Evolutionary conservation across 2,329 filamentous ascomycete genomes (phyloP), one percentile per base, ranked within the genome.

Genomic region (Nemania serpens): DNA sequence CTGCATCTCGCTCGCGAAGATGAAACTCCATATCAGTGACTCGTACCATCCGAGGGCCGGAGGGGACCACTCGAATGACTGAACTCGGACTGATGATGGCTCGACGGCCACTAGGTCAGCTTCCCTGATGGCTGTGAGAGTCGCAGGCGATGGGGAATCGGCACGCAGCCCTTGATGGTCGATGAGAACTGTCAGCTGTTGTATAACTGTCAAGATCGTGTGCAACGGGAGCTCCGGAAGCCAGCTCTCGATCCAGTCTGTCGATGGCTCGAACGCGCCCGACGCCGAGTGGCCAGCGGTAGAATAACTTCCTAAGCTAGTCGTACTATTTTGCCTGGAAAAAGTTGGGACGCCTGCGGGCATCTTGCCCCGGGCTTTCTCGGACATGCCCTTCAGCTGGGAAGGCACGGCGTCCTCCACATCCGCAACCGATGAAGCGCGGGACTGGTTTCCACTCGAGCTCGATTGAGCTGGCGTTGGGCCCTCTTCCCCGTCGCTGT

Each of bases 341-440:
- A 97, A 97, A 1, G 85, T 85, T n/a, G 86, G 84, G 51, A 89
- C 82, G 1, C 91, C 90, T 12, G 91, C 92, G 29, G 94, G 95
- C 87, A 96, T 92, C 76, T 99, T 99, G 7, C 95, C 95, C 51
- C 95, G 84, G 15, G 95, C 95, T 75, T 98, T 99, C 76, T 98
- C 95, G 18, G 94, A 97, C 91, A 98, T 97, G 56, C 93, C 93
- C 59, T 91, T 86, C 33, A 96, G 75, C 73, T 97, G 93, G 18
- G 88, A 82, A 13, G 92, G 93, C 10, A 96, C 86, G 3, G 90
- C 89, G 62, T 96, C 93, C 61, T 96, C 92, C 0, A 84, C 77
- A 41, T 81, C 80, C 0, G 85, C 85, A 18, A 90, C 80, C 0
- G 91, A 94, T 3, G 90, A 88, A 20, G 89, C 85, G 39, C 87